Conservation (phyloP, 345 rosid species). For the Eucalyptus regnans region DNA sequence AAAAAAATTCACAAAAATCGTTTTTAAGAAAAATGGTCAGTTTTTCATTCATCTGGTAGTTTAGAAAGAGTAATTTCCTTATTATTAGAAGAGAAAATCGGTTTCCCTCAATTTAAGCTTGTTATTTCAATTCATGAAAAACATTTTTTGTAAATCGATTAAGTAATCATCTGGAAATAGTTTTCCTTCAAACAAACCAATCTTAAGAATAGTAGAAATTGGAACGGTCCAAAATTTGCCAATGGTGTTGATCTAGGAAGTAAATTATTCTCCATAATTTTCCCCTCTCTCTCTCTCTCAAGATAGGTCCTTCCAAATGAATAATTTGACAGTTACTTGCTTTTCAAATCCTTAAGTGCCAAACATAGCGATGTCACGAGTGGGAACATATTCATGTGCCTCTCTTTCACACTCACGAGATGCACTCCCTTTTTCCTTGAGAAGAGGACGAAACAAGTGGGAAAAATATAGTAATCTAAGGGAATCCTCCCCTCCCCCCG, state of each 20-base stretch:
- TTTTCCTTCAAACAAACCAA: neutral
- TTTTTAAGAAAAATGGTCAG: neutral
- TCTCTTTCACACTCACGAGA: neutral
- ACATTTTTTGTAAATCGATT: neutral
- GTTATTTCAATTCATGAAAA: neutral
- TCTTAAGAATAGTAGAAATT: neutral
- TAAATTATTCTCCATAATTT: neutral
- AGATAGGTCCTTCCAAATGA: neutral
- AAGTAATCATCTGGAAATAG: neutral
- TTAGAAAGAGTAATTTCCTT: neutral
- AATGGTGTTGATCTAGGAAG: neutral
- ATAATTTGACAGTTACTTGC: neutral
- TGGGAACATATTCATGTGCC: neutral
- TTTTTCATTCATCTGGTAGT: neutral
- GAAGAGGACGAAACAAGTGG: neutral
- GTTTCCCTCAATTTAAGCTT: neutral
- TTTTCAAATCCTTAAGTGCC: neutral
- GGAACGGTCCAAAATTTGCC: neutral
- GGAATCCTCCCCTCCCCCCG: neutral
- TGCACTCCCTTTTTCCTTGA: neutral
- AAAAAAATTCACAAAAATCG: neutral
- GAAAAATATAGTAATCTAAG: neutral
- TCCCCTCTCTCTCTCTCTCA: neutral
- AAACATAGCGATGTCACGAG: neutral
- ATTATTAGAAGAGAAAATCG: rapidly evolving